Conservation (phyloP, 148 eudicot species). For the Selenicereus undatus region DNA sequence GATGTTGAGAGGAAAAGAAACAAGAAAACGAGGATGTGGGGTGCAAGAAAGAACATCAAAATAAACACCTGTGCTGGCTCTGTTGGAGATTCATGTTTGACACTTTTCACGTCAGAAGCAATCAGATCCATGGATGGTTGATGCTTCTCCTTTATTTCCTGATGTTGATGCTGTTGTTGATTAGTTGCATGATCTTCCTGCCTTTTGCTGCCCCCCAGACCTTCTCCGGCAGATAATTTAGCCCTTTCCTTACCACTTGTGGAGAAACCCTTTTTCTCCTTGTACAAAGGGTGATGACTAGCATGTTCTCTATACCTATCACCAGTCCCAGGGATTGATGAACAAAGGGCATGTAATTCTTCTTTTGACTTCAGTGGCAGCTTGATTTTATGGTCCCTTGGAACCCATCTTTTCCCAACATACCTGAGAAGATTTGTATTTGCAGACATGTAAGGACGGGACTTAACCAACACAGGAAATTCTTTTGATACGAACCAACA, state of each 20-base stretch:
- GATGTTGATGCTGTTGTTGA: conserved; percentile 13
- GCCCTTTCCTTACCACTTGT: conserved; percentile 20
- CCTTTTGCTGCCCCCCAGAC: conserved; percentile 3
- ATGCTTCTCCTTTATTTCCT: conserved; percentile 24
- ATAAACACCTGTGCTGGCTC: conserved; percentile 28
- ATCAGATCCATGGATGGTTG: conserved; percentile 14
- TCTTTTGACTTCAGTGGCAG: conserved; percentile 22
- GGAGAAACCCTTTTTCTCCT: conserved; percentile 20
- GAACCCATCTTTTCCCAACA: conserved; percentile 55
- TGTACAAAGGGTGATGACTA: conserved; percentile 20
- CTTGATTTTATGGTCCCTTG: conserved; percentile 36
- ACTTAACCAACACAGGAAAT: not conserved
- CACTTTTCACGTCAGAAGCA: conserved; percentile 12
- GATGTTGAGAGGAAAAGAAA: not conserved
- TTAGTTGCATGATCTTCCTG: conserved; percentile 6
- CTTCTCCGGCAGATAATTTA: conserved; percentile 11
- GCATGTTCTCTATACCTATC: conserved; percentile 23
- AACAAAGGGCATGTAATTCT: conserved; percentile 19
- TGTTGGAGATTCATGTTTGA: conserved; percentile 12
- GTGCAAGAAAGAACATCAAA: not conserved
- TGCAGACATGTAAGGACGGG: not conserved
- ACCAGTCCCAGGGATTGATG: conserved; percentile 18
- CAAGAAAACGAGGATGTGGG: not conserved
- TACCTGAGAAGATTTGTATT: conserved; percentile 35
- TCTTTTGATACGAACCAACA: not conserved